Percentiles rank a stretch among this genome's conserved stretches.
Conservation (phyloP, 192 early-diverging fungal genomes). For the Martensiomyces pterosporus region DNA sequence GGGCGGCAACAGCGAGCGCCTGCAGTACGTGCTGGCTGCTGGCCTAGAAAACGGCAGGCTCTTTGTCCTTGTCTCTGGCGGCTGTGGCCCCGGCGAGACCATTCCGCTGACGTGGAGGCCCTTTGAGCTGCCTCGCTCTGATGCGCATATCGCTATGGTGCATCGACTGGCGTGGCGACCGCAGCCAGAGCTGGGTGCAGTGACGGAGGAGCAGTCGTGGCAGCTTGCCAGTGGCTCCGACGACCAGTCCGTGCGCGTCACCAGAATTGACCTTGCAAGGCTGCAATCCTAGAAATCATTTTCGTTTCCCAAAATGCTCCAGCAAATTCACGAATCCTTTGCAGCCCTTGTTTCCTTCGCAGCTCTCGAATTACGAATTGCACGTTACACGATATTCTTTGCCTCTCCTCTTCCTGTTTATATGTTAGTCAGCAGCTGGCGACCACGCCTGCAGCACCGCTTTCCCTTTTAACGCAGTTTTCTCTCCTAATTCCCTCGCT, state of each 20-base stretch:
- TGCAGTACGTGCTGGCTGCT: conserved; percentile 70
- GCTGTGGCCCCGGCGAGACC: neutral
- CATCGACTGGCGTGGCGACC: conserved; percentile 67
- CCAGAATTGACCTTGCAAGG: conserved; percentile 22
- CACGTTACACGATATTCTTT: too few species aligned
- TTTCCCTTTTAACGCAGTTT: conserved; percentile 1
- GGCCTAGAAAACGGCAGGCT: conserved; percentile 83
- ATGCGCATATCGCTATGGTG: conserved; percentile 56
- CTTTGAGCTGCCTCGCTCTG: conserved; percentile 49
- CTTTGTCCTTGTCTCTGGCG: conserved; percentile 48
- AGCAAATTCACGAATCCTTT: too few species aligned
- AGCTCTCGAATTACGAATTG: too few species aligned
- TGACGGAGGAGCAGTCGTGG: conserved; percentile 10
- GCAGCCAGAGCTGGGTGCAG: conserved; percentile 1
- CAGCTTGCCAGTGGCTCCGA: conserved; percentile 67
- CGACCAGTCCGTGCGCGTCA: conserved; percentile 73
- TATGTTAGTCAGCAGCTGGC: too few species aligned
- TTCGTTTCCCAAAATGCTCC: too few species aligned
- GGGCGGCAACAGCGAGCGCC: too few species aligned
- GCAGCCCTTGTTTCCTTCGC: too few species aligned
- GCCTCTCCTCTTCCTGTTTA: too few species aligned
- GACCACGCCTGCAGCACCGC: too few species aligned
- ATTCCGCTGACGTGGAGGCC: conserved; percentile 41
- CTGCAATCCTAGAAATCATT: too few species aligned
- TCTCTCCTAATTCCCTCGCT: neutral